Conservation (phyloP, 1,284 basidiomycete species). For the Irpex rosettiformis region DNA sequence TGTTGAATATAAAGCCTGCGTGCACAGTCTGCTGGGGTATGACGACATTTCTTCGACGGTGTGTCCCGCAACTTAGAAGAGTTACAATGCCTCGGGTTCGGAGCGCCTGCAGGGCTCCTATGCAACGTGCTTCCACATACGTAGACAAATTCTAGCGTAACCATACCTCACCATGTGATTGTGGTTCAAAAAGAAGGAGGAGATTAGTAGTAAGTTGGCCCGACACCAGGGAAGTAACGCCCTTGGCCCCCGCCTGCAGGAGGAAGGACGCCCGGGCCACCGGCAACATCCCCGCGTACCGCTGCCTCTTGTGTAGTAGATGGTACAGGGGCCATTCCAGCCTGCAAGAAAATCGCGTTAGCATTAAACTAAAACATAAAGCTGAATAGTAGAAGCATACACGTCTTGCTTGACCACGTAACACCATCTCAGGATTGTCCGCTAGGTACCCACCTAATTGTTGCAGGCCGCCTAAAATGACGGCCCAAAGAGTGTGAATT, state of each 20-base stretch:
- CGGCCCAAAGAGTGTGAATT: too few relatives aligned
- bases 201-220: not conserved
- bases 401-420: not conserved
- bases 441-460: not conserved
- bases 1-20: not conserved
- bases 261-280: not conserved
- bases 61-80: too few relatives aligned
- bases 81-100: too few relatives aligned
- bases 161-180: too few relatives aligned
- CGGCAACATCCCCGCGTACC: not conserved
- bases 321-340: not conserved
- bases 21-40: too few relatives aligned
- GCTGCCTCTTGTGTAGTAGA: not conserved
- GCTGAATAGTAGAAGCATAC: not conserved
- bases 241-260: not conserved
- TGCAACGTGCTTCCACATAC: too few relatives aligned
- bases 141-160: too few relatives aligned
- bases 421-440: not conserved
- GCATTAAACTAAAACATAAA: not conserved
- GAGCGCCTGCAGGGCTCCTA: too few relatives aligned
- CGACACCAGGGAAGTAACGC: not conserved
- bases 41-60: not conserved
- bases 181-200: not conserved
- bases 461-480: not conserved
- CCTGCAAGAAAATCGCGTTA: not conserved